These are phyloP conservation scores for Sorghum bicolor DNA, from an alignment of 176 grass and related monocot species.

Conservation along the genomic window DNA sequence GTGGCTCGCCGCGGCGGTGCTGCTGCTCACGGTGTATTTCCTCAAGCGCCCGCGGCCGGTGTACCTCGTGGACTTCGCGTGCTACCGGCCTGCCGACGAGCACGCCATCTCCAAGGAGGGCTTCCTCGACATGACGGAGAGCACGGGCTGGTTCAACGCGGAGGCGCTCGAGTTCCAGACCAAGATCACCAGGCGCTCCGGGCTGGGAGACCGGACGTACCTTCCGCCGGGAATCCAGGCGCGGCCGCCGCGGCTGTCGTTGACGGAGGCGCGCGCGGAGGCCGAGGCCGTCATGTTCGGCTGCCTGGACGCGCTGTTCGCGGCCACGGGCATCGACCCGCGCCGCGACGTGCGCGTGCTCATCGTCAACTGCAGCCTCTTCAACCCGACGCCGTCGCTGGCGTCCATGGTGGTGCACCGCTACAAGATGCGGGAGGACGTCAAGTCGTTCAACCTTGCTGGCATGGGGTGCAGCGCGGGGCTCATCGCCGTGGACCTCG, in stretches of 20 bases:
- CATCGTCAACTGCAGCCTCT: conserved; percentile 73
- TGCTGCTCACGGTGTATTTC: conserved; percentile 38
- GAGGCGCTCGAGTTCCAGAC: conserved; percentile 70
- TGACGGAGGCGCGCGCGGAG: conserved; percentile 62
- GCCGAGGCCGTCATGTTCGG: conserved; percentile 75
- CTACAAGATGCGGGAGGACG: conserved; percentile 52
- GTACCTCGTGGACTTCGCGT: conserved; percentile 74
- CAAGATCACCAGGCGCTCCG: conserved; percentile 58
- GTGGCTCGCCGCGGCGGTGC: conserved; percentile 15
- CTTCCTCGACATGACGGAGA: conserved; percentile 57
- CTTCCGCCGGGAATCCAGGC: conserved; percentile 61
- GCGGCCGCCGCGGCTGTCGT: conserved; percentile 53
- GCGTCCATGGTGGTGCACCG: conserved; percentile 66
- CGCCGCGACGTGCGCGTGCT: conserved; percentile 56
- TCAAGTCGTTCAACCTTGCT: conserved; percentile 73
- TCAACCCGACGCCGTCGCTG: conserved; percentile 74
- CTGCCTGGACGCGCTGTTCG: conserved; percentile 57
- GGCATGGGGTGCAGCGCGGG: conserved; percentile 83
- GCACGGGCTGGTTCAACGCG: conserved; percentile 42
- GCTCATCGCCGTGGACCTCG: conserved; percentile 69
- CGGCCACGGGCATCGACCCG: conserved; percentile 53
- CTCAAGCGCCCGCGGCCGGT: conserved; percentile 51
- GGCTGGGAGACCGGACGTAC: conserved; percentile 68
- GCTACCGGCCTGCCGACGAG: conserved; percentile 53
- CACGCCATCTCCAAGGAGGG: conserved; percentile 54